phyloP scores from a whole-genome alignment of 345 rosid species.

The Citrus inodora region DNA sequence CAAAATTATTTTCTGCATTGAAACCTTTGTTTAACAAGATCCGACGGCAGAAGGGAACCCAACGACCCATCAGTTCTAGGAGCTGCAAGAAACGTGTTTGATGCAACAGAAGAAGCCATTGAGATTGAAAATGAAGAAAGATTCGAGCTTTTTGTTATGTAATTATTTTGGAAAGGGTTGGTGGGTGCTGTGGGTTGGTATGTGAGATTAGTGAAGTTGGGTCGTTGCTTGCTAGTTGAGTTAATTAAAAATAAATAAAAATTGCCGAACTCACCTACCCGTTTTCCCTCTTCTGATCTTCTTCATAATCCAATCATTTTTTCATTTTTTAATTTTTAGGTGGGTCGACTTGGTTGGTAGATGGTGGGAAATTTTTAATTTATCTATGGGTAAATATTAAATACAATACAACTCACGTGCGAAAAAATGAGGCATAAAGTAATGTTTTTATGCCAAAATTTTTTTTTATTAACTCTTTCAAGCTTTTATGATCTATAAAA shows the following conservation, averaged over 20 bases:
- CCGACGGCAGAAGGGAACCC: slow-evolving; percentile 34
- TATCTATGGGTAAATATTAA: too few relatives aligned
- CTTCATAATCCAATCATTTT: neutral
- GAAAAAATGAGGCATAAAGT: too few relatives aligned
- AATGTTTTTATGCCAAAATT: too few relatives aligned
- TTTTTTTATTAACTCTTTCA: too few relatives aligned
- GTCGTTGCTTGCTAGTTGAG: neutral
- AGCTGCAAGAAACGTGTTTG: slow-evolving; percentile 49
- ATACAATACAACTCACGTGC: too few relatives aligned
- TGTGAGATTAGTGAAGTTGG: neutral
- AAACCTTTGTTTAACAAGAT: slow-evolving; percentile 18
- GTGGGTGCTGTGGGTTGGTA: slow-evolving; percentile 11
- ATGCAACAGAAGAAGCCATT: slow-evolving; percentile 58
- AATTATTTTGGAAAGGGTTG: slow-evolving; percentile 25
- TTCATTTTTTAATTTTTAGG: neutral
- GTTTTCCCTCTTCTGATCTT: too few relatives aligned
- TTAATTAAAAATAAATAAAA: neutral
- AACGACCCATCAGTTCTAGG: slow-evolving; percentile 23
- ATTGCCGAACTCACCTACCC: neutral
- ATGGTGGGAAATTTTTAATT: neutral
- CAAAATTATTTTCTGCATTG: too few relatives aligned
- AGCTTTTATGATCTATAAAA: too few relatives aligned
- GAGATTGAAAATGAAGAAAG: slow-evolving; percentile 16
- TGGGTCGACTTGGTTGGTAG: neutral
- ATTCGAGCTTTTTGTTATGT: neutral